phyloP scores from a whole-genome alignment of 1,139 yeast species.

The Saccharomyces hybrid region DNA sequence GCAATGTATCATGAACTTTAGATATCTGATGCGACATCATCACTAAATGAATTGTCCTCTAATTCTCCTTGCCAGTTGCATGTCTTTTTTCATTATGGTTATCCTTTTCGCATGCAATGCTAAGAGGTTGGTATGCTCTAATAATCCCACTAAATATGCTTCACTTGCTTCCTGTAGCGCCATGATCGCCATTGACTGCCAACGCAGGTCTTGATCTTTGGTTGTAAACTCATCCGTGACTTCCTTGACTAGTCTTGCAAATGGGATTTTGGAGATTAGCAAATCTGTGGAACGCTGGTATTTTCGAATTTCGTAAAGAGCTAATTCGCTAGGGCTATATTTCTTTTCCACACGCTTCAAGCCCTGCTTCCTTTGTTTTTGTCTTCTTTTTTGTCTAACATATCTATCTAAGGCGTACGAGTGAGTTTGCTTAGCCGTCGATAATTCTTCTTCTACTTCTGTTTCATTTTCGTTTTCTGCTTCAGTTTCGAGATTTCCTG shows the following conservation, averaged over 20 bases:
- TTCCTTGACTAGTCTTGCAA: constrained; percentile 74
- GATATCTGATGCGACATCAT: neutral
- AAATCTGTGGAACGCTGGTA: constrained; percentile 76
- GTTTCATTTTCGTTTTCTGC: constrained; percentile 1
- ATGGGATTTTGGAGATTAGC: constrained; percentile 77
- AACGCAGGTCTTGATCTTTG: constrained; percentile 55
- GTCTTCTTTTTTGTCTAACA: constrained; percentile 3
- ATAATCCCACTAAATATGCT: constrained; percentile 73
- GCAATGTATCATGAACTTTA: neutral
- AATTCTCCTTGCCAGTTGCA: constrained; percentile 82
- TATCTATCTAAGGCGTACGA: constrained; percentile 5
- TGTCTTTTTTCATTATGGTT: constrained; percentile 89
- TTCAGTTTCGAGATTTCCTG: neutral
- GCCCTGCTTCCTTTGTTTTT: constrained; percentile 2
- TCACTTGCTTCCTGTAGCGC: constrained; percentile 93
- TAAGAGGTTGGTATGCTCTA: constrained; percentile 85
- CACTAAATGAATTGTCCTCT: constrained; percentile 45
- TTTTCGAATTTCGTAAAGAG: constrained; percentile 68
- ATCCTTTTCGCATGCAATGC: constrained; percentile 92
- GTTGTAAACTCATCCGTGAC: constrained; percentile 58
- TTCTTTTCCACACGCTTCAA: constrained; percentile 33
- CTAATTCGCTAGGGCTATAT: constrained; percentile 70
- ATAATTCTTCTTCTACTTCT: neutral
- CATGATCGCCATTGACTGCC: constrained; percentile 84
- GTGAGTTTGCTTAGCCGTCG: neutral